phyloP scores from a whole-genome alignment of 176 grass and related monocot species.

The Chloris gayana region DNA sequence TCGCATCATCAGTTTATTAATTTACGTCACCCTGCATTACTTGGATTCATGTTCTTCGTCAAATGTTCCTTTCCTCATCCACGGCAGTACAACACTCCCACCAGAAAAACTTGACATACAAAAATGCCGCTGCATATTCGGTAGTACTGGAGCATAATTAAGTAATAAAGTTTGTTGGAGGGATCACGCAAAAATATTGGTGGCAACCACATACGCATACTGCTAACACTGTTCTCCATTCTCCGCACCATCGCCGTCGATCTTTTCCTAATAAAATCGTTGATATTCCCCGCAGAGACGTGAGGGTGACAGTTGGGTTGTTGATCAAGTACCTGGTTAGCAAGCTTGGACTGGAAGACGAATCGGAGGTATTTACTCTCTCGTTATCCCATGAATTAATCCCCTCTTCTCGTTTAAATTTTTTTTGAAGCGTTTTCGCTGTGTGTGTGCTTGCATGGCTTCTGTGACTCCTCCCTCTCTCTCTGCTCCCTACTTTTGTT shows the following conservation, averaged over 20 bases:
- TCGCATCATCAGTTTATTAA: not conserved
- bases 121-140: not conserved
- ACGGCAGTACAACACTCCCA: not conserved
- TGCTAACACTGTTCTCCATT: not conserved
- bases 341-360: conserved; percentile 74
- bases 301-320: conserved; percentile 67
- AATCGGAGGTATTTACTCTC: conserved; percentile 62
- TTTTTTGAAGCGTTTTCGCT: conserved; percentile 2
- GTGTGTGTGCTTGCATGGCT: not conserved
- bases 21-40: conserved; percentile 24
- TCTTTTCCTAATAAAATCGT: not conserved
- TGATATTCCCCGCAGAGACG: conserved; percentile 64
- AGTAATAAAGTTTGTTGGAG: not conserved
- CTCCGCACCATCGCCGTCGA: not conserved
- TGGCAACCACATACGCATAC: not conserved
- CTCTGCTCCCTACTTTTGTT: not conserved
- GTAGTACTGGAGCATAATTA: not conserved
- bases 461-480: not conserved
- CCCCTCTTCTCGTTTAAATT: not conserved
- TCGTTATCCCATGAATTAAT: not conserved
- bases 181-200: not conserved
- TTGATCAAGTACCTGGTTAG: conserved; percentile 84
- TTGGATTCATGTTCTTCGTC: not conserved
- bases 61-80: no score
- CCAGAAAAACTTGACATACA: not conserved